Percentiles rank a stretch among this genome's conserved stretches.
These are phyloP conservation scores for Pyrus pyrifolia DNA, from an alignment of 306 rosid genomes.

Conservation along the genomic window DNA sequence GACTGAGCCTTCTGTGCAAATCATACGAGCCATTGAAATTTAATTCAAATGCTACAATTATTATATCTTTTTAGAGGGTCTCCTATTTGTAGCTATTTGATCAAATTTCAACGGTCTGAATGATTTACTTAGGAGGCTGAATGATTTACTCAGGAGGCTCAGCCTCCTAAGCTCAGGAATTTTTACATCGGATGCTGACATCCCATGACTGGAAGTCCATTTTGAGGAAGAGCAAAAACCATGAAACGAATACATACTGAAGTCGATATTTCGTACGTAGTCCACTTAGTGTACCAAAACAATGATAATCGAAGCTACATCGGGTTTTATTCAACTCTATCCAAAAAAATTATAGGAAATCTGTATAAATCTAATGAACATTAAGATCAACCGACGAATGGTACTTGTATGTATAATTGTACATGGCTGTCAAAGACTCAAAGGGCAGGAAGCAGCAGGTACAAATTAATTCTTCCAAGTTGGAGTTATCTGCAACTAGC, in stretches of 20 bases:
- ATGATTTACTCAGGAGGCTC: no score
- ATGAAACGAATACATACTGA: not conserved
- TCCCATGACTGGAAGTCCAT: not conserved
- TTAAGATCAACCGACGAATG: not conserved
- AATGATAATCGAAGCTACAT: not conserved
- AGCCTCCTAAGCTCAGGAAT: no score
- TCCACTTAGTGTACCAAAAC: not conserved
- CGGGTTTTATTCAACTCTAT: conserved; percentile 10
- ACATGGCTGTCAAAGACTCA: not conserved
- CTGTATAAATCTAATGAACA: not conserved
- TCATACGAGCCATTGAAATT: no score
- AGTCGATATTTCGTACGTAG: not conserved
- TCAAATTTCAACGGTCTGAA: no score
- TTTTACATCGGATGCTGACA: not conserved
- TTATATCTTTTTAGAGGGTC: no score
- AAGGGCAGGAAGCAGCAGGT: not conserved
- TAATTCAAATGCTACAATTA: no score
- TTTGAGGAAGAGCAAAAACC: not conserved
- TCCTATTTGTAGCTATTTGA: no score
- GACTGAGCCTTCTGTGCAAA: no score
- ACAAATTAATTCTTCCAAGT: not conserved
- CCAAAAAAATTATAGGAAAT: not conserved
- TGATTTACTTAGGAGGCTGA: no score
- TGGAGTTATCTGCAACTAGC: not conserved
- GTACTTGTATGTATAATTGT: not conserved